Evolutionary conservation across 208 protist genomes (phyloP), one percentile per base, ranked within the genome.

Genomic region (Trypanosoma grayi): DNA sequence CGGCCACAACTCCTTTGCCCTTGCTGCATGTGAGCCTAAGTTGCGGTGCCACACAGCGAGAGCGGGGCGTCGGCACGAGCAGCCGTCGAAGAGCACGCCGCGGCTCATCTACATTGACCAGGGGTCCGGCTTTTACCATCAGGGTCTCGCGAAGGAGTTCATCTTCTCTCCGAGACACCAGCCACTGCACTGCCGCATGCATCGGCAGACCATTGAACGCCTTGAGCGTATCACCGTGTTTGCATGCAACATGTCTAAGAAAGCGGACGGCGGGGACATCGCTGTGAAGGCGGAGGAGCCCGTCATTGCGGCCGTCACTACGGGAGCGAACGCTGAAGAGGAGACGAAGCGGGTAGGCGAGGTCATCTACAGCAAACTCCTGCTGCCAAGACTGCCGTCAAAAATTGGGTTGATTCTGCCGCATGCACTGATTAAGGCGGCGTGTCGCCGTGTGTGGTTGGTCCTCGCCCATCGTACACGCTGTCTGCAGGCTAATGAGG

Each of bases 91-190:
- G 16, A 64, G 53, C 31, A 25, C 11, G 20, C 50, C 37, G 41
- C 56, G 72, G 25, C 33, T 74, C 25, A 8, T 47, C 2, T 79
- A 70, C 34, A 50, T 79, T 46, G 73, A 79, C 52, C 73, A 79
- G 45, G 73, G 73, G n/a, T 70, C 60, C 41, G 48, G 20, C 2
- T 79, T 79, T 40, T 79, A 73, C 28, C 9, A 25, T 4, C 0
- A 10, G 2, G 27, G 36, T 18, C n/a, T 72, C 14, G 25, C 14
- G 14, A 63, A 45, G 18, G 37, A 34, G 6, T 68, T 40, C 22
- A 31, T 64, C 2, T 77, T 77, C 28, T 44, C 31, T 24, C 33
- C 22, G 8, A 14, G 14, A 20, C 27, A 33, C 28, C 28, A 36
- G 4, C 22, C 34, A 43, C n/a, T 4, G 22, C 48, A 37, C 30